phyloP scores from a whole-genome alignment of 1,284 basidiomycete genomes.

The Pascua guehoae region DNA sequence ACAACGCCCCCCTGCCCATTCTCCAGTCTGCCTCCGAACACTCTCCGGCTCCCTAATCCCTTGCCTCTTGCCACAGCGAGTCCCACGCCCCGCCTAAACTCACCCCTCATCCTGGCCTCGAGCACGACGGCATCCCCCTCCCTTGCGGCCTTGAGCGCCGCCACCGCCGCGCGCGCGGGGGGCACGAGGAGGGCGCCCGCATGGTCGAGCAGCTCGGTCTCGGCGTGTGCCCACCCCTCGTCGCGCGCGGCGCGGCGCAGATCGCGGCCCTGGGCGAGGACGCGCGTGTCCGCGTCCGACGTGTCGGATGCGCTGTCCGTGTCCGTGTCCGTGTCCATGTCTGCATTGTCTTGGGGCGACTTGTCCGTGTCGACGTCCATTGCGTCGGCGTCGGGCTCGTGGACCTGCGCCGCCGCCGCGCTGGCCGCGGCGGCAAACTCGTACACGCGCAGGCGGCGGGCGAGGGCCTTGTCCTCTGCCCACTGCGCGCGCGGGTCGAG shows the following conservation, averaged over 20 bases:
- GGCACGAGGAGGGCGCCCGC: slow-evolving; percentile 6
- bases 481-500: not conserved
- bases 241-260: slow-evolving; percentile 1
- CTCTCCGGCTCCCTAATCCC: too few species aligned
- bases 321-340: not conserved
- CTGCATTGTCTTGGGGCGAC: too few species aligned
- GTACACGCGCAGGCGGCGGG: slow-evolving; percentile 4
- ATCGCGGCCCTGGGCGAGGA: slow-evolving; percentile 1
- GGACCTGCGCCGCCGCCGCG: not conserved
- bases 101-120: not conserved
- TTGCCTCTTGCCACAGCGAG: too few species aligned
- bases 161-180: not conserved
- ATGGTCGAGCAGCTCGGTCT: slow-evolving; percentile 6
- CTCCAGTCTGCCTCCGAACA: too few species aligned
- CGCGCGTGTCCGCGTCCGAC: slow-evolving; percentile 1
- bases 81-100: too few species aligned
- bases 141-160: not conserved
- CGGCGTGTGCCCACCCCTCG: slow-evolving; percentile 5
- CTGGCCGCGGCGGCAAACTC: not conserved
- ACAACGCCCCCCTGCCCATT: too few species aligned
- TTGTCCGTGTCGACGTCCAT: not conserved
- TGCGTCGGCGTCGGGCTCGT: not conserved
- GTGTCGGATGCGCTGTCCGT: not conserved
- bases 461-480: not conserved
- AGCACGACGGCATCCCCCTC: slow-evolving; percentile 4